Evolutionary conservation across 2,329 filamentous ascomycete species (phyloP), one percentile per base, ranked within the genome.

Genomic region (Aspergillus luchuensis): DNA sequence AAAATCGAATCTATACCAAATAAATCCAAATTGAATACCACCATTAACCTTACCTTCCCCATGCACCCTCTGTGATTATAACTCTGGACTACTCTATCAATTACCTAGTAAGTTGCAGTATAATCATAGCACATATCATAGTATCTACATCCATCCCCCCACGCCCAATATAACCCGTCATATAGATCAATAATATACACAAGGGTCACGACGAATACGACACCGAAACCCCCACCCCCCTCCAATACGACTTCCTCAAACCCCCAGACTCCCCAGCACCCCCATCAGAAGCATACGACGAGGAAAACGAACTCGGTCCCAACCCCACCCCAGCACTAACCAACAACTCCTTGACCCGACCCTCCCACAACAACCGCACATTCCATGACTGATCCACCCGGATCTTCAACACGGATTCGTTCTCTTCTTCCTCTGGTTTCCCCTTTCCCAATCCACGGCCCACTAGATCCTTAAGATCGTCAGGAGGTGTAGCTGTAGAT

Each of bases 321-420:
- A 99, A 87, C 54, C 88, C 91, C 59, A 92, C 91, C 8, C 95
- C 95, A 45, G 97, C 83, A 69, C 92, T 96, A 74, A 98, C 96
- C 59, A 99, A 83, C 61, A 99, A 80, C 67, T 96, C 94, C 80
- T 98, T 97, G 61, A 96, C 86, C 57, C 92, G 85, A 2, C 94
- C 93, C 75, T 98, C 94, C 94, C 95, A 99, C 21, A 98, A 79
- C 54, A 98, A 75, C 0, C 92, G 91, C 57, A 97, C 87, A 65
- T 89, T 89, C 79, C 92, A 88, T 67, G 93, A 90, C 79, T 97
- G 93, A 73, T 97, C 92, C 56, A 98, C 82, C 53, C 91, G 86
- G 48, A 93, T 90, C 78, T 98, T 99, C 66, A 99, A 78, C 33
- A 98, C 93, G 6, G 93, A 94, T 33, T 91, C 87, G 61, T 91